Conservation (phyloP, 352 stramenopile species). For the Phytophthora aleatoria region DNA sequence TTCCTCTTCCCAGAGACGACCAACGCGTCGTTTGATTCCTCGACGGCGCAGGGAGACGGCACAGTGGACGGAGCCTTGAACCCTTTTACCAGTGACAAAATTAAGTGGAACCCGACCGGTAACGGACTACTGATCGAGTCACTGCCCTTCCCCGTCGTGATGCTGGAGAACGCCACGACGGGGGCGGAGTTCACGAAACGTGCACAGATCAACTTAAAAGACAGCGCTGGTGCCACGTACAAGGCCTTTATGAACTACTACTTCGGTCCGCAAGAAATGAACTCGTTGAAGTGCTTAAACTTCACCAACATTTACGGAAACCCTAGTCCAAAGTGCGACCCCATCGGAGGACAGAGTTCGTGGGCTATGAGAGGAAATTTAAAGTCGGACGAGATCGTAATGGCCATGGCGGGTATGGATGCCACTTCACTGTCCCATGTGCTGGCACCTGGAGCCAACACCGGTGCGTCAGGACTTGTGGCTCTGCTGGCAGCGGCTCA, state of each 20-base stretch:
- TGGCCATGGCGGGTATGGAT: conserved; percentile 86
- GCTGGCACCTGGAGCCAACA: conserved; percentile 73
- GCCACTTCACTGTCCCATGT: conserved; percentile 73
- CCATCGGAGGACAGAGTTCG: conserved; percentile 78
- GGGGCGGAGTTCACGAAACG: conserved; percentile 55
- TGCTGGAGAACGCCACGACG: conserved; percentile 50
- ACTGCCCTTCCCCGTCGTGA: conserved; percentile 72
- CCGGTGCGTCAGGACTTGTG: conserved; percentile 70
- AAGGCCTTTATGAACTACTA: conserved; percentile 86
- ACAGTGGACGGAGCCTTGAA: conserved; percentile 73
- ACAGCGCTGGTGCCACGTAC: conserved; percentile 55
- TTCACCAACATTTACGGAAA: conserved; percentile 81
- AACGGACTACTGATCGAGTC: conserved; percentile 44
- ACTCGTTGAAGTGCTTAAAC: conserved; percentile 68
- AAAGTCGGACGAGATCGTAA: conserved; percentile 52
- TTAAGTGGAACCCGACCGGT: conserved; percentile 69
- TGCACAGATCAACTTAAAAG: conserved; percentile 63
- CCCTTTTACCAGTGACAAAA: conserved; percentile 60
- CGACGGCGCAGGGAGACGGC: conserved; percentile 63
- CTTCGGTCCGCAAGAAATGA: conserved; percentile 77
- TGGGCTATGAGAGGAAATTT: conserved; percentile 69
- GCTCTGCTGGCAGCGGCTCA: conserved; percentile 75
- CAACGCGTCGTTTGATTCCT: conserved; percentile 59
- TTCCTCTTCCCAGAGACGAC: conserved; percentile 56
- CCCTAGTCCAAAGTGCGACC: conserved; percentile 69